Evolutionary conservation across 306 rosid genomes (phyloP).

Genomic region (Pachyrhizus erosus): DNA sequence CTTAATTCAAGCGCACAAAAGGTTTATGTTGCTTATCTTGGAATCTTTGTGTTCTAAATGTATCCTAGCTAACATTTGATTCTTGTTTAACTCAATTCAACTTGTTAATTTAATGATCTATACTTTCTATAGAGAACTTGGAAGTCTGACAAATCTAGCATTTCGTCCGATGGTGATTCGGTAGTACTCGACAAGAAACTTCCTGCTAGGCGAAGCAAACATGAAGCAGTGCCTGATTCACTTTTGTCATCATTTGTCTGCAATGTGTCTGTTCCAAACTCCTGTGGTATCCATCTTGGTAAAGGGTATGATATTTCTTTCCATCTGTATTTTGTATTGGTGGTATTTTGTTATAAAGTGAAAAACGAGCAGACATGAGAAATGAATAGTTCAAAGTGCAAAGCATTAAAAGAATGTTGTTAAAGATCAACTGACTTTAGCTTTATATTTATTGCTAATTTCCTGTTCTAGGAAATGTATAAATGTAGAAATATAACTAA

Average conservation of each 20-base stretch:
- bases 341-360: not conserved
- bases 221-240: conserved; percentile 64
- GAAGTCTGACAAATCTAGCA: conserved; percentile 52
- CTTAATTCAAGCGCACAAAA: conserved; percentile 63
- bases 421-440: not conserved
- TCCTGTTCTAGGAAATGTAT: conserved; percentile 13
- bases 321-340: conserved; percentile 4
- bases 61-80: not conserved
- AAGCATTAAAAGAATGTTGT: conserved; percentile 2
- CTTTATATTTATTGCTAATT: conserved; percentile 1
- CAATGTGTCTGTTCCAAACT: conserved; percentile 45
- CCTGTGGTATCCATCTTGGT: conserved; percentile 37
- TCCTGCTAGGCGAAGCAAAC: conserved; percentile 43
- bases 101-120: conserved; percentile 30
- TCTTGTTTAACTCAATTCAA: conserved; percentile 22
- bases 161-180: conserved; percentile 42
- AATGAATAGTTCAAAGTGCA: not conserved
- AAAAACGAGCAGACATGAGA: conserved; percentile 5
- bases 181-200: conserved; percentile 49
- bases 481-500: conserved; percentile 25
- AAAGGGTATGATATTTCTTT: conserved; percentile 58
- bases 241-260: conserved; percentile 59
- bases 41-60: conserved; percentile 13
- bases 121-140: conserved; percentile 52
- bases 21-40: conserved; percentile 54